Base-by-base conservation (phyloP, 306 rosid species). In the Castanea sativa region DNA sequence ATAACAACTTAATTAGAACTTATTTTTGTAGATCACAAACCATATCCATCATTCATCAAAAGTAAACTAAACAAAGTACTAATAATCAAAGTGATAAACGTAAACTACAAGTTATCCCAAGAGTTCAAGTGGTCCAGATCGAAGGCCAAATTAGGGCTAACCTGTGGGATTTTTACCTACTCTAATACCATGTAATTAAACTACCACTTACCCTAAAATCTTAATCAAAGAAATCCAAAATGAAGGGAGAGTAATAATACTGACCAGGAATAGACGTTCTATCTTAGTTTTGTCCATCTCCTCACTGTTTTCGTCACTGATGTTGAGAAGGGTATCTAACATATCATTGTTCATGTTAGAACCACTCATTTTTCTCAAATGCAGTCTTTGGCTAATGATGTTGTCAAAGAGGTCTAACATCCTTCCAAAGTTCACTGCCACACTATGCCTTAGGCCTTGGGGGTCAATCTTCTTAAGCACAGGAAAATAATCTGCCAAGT, bases 61-160 rank as follows among this genome's bases (percentile, higher is more conserved):
- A 5, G 35, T 2, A 23, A 67, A 35, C n/a, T 5, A 29, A 9
- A 15, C 7, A 64, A 18, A 64, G 27, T 19, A 29, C 15, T 6
- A 15, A 25, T 25, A 7, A 21, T 25, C 0, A 45, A 45, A 45
- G 52, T 12, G 52, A 45, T 45, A 9, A 45, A 45, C 4, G 14
- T 45, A 2, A 45, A 45, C 14, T 45, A 45, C 14, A 2, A 45
- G 14, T 45, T 45, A 45, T 45, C 52, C 52, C 52, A 45, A 45
- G 14, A 45, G 52, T 45, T 45, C 14, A 45, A 45, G 52, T 3
- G 52, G 15, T 45, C 52, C 14, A 45, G 52, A n/a, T n/a, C n/a
- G n/a, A 45, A 19, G 1, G 1, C 93, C 94, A 3, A 89, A 75
- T 33, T 83, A 38, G 43, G 43, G 43, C 84, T 23, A 81, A 15